A percentile compares a stretch with the other conserved stretches of the same genome.
Conservation (phyloP, 75 land plant species). For the Chamaecyparis obtusa region DNA sequence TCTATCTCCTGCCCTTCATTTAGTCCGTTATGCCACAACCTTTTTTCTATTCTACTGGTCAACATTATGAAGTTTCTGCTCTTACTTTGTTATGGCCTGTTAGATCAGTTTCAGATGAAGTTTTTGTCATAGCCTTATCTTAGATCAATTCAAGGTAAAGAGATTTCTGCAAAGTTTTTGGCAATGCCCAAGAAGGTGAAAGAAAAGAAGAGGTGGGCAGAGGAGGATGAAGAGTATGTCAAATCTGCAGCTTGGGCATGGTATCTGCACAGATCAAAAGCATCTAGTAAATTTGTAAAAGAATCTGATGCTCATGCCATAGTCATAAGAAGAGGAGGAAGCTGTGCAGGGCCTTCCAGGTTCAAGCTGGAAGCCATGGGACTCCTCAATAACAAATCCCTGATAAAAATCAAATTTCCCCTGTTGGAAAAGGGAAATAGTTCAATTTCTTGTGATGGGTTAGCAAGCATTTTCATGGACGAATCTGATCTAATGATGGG, state of each 20-base stretch:
- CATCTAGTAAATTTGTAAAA: neutral
- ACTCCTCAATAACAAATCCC: too few relatives aligned
- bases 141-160: too few relatives aligned
- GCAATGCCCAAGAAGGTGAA: conserved; percentile 4
- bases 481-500: neutral
- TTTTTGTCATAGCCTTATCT: too few relatives aligned
- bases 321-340: too few relatives aligned
- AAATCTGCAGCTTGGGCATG: conserved; percentile 12
- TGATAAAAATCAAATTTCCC: too few relatives aligned
- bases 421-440: too few relatives aligned
- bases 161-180: neutral
- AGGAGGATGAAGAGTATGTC: neutral
- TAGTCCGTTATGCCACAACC: neutral
- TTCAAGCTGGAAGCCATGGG: conserved; percentile 4
- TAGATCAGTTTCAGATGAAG: too few relatives aligned
- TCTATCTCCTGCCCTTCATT: neutral
- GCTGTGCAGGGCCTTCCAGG: neutral
- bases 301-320: neutral
- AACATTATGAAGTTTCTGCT: too few relatives aligned
- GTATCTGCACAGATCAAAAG: neutral
- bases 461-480: neutral
- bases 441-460: neutral
- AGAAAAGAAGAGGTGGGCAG: neutral
- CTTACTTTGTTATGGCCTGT: too few relatives aligned
- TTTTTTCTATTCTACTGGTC: too few relatives aligned